phyloP scores from a whole-genome alignment of 2,329 filamentous ascomycete genomes.

The Fusarium duplospermum region DNA sequence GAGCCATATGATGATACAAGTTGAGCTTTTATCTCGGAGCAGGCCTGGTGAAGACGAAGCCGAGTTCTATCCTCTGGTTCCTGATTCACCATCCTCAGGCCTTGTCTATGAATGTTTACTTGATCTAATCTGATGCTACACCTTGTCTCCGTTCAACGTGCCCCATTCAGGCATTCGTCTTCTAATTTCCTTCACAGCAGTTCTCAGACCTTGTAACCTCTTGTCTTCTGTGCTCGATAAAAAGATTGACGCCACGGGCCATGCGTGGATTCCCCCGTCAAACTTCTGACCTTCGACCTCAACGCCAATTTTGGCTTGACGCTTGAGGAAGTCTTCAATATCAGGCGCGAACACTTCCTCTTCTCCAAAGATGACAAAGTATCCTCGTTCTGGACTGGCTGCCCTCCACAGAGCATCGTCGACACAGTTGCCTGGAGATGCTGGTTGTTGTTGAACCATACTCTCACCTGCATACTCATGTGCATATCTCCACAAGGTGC shows the following conservation, averaged over 20 bases:
- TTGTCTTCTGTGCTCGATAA: constrained; percentile 60
- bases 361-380: constrained; percentile 77
- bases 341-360: constrained; percentile 84
- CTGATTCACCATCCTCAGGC: constrained; percentile 40
- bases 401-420: constrained; percentile 74
- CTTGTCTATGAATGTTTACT: constrained; percentile 60
- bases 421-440: constrained; percentile 77
- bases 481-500: constrained; percentile 76
- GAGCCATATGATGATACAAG: constrained; percentile 54
- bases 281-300: constrained; percentile 70
- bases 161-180: constrained; percentile 40
- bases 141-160: constrained; percentile 24
- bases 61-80: constrained; percentile 63
- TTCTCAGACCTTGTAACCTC: constrained; percentile 64
- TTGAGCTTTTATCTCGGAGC: constrained; percentile 53
- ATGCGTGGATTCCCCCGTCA: constrained; percentile 79
- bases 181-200: constrained; percentile 54
- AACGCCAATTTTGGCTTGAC: constrained; percentile 65
- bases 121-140: constrained; percentile 73
- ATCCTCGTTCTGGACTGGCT: constrained; percentile 74
- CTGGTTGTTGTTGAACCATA: constrained; percentile 50
- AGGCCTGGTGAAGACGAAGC: constrained; percentile 58
- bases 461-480: constrained; percentile 69
- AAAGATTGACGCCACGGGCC: constrained; percentile 79
- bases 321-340: constrained; percentile 68